phyloP scores from a whole-genome alignment of 306 rosid species.

The Casuarina glauca region DNA sequence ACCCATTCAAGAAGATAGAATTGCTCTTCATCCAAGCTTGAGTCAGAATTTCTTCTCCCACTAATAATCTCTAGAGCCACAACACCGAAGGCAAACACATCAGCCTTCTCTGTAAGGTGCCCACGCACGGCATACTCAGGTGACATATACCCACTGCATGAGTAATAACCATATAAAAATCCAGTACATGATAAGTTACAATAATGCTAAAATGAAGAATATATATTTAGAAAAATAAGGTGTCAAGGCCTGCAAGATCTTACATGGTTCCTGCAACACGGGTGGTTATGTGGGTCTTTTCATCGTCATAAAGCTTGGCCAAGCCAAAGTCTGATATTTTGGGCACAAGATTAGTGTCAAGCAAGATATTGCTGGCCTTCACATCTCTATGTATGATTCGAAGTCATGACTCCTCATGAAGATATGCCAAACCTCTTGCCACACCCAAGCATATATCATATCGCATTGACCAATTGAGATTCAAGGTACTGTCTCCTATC shows the following conservation, averaged over 20 bases:
- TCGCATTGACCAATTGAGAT: slow-evolving; percentile 65
- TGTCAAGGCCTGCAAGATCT: slow-evolving; percentile 18
- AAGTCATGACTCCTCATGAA: slow-evolving; percentile 71
- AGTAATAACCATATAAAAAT: slow-evolving; percentile 7
- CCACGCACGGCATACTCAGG: slow-evolving; percentile 92
- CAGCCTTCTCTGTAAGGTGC: slow-evolving; percentile 80
- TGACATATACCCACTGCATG: slow-evolving; percentile 78
- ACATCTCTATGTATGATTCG: slow-evolving; percentile 85
- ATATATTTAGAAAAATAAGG: slow-evolving; percentile 1
- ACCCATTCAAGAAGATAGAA: slow-evolving; percentile 79
- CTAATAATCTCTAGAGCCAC: slow-evolving; percentile 74
- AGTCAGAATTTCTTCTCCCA: slow-evolving; percentile 69
- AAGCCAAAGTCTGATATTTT: slow-evolving; percentile 86
- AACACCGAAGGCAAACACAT: slow-evolving; percentile 85
- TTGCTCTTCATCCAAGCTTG: slow-evolving; percentile 58
- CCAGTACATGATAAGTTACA: slow-evolving; percentile 11
- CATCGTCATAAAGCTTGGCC: slow-evolving; percentile 79
- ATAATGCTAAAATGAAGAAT: not conserved
- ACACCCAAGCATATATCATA: slow-evolving; percentile 69
- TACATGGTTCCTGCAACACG: slow-evolving; percentile 83
- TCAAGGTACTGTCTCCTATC: slow-evolving; percentile 43
- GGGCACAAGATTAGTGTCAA: slow-evolving; percentile 58
- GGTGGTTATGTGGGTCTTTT: slow-evolving; percentile 78
- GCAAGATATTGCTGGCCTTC: slow-evolving; percentile 78
- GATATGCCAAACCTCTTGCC: slow-evolving; percentile 78